Conservation (phyloP, 805 yeast genomes). For the Spathaspora passalidarum region DNA sequence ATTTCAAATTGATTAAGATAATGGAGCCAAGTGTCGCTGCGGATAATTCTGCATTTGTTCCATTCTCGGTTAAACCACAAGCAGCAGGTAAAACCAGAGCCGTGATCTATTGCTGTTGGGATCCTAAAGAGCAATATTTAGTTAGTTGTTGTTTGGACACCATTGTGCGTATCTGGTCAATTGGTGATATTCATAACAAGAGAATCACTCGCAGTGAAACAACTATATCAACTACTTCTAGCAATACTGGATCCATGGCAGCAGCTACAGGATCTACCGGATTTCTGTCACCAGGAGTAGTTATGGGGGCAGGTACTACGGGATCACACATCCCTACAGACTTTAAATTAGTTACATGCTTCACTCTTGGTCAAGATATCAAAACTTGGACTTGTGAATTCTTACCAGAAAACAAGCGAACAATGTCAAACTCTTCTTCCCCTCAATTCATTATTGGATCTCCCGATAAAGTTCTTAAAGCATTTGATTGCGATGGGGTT, state of each 20-base stretch:
- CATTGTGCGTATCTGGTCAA: conserved; percentile 66
- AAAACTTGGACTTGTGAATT: conserved; percentile 60
- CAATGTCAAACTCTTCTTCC: conserved; percentile 13
- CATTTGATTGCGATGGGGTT: conserved; percentile 35
- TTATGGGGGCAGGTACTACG: not conserved
- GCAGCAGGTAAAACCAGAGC: conserved; percentile 30
- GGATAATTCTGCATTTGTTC: conserved; percentile 25
- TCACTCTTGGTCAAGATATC: conserved; percentile 37
- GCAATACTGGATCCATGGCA: not conserved
- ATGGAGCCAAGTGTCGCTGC: conserved; percentile 26
- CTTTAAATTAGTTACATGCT: conserved; percentile 28
- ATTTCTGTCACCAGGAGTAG: not conserved
- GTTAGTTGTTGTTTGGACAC: conserved; percentile 75
- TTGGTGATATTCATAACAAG: conserved; percentile 28
- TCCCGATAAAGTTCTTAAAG: conserved; percentile 60
- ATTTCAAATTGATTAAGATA: conserved; percentile 28
- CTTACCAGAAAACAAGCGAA: conserved; percentile 45
- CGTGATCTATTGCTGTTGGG: conserved; percentile 70
- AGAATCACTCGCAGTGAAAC: conserved; percentile 8
- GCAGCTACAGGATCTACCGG: not conserved
- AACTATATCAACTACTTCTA: not conserved
- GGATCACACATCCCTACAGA: conserved; percentile 5
- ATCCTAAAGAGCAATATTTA: conserved; percentile 63
- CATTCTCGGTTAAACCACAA: conserved; percentile 18
- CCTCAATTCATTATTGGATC: conserved; percentile 68